Evolutionary conservation across 176 grass and related monocot genomes (phyloP).

Genomic region (Carex pumila): DNA sequence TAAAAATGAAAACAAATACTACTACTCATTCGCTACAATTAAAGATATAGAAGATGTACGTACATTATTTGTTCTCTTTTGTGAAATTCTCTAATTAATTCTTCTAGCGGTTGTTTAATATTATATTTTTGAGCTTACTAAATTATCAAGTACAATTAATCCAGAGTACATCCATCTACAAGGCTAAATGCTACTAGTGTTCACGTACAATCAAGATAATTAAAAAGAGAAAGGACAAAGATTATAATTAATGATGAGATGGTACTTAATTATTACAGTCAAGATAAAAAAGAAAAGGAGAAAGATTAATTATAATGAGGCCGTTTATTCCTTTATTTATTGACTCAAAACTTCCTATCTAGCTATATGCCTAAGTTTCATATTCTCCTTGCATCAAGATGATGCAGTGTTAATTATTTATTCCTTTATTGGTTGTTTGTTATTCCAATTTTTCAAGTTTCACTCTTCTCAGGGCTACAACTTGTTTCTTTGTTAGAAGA

Average conservation of each 20-base stretch:
- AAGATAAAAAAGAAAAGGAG: neutral
- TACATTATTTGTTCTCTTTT: neutral
- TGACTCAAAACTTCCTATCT: slow-evolving; percentile 3
- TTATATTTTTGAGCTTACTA: neutral
- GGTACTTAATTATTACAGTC: neutral
- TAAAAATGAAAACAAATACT: neutral
- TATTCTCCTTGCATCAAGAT: slow-evolving; percentile 50
- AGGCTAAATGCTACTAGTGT: neutral
- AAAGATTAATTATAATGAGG: slow-evolving; percentile 9
- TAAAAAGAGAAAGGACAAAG: no score
- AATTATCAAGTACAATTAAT: neutral
- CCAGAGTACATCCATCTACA: neutral
- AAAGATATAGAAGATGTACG: neutral
- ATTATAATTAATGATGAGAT: no score
- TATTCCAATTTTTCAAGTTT: neutral
- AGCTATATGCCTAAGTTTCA: slow-evolving; percentile 28
- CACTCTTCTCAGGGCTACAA: slow-evolving; percentile 5
- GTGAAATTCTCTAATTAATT: neutral
- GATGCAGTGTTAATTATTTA: neutral
- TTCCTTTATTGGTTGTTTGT: neutral
- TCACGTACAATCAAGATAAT: neutral
- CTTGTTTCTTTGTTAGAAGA: slow-evolving; percentile 37
- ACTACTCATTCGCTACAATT: neutral
- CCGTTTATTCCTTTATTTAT: slow-evolving; percentile 19
- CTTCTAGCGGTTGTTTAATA: no score